Evolutionary conservation across 441 rosid species (phyloP).

Genomic region (Bruguiera hainesii): DNA sequence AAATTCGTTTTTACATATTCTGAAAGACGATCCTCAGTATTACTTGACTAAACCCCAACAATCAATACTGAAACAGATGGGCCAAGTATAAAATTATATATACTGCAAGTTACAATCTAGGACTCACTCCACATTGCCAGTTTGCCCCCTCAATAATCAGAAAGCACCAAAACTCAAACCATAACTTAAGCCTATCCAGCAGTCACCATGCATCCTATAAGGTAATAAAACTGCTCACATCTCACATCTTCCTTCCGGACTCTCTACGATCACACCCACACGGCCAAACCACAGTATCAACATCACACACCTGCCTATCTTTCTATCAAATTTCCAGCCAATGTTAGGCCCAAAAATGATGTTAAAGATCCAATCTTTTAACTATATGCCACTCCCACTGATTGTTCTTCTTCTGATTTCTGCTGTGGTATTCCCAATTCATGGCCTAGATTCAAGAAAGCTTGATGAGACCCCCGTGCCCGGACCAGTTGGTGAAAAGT

Average conservation of each 20-base stretch:
- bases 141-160: neutral
- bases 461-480: constrained; percentile 35
- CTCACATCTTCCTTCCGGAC: neutral
- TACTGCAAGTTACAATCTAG: too few relatives aligned
- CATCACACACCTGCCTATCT: neutral
- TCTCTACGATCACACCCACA: neutral
- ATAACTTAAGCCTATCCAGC: constrained; percentile 10
- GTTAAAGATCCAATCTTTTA: constrained; percentile 11
- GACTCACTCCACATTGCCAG: constrained; percentile 13
- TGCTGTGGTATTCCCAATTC: constrained; percentile 24
- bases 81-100: too few relatives aligned
- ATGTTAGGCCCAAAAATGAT: constrained; percentile 8
- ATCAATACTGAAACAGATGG: too few relatives aligned
- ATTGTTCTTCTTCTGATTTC: constrained; percentile 15
- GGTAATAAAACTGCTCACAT: constrained; percentile 1
- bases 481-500: constrained; percentile 38
- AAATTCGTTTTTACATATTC: too few relatives aligned
- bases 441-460: constrained; percentile 35
- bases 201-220: constrained; percentile 23
- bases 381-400: neutral
- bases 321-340: neutral
- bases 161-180: neutral
- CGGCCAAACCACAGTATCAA: neutral
- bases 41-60: too few relatives aligned
- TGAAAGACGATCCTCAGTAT: too few relatives aligned